Percentiles rank a stretch among this genome's conserved stretches.
These are phyloP conservation scores for Dryas alaskensis DNA, from an alignment of 306 rosid species.

Conservation along the genomic window DNA sequence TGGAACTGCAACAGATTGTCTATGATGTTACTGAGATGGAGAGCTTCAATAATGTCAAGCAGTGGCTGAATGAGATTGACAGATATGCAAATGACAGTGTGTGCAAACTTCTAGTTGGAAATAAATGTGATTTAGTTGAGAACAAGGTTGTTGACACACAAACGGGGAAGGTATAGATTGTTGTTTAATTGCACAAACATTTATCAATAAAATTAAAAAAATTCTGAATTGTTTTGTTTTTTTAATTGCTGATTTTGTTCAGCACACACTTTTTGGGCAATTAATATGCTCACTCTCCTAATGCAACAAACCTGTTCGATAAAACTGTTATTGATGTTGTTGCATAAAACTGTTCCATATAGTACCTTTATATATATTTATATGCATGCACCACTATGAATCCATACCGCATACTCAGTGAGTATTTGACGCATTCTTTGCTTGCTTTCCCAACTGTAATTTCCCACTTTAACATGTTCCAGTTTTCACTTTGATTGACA, in stretches of 20 bases:
- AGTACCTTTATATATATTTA: neutral
- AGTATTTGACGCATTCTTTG: neutral
- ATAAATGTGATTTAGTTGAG: conserved; percentile 81
- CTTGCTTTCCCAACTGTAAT: neutral
- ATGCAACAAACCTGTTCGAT: neutral
- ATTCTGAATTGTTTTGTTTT: neutral
- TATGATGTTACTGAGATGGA: conserved; percentile 96
- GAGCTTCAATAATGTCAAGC: conserved; percentile 96
- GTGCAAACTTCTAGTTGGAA: conserved; percentile 94
- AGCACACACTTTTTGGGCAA: neutral
- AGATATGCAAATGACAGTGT: conserved; percentile 90
- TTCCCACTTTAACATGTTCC: neutral
- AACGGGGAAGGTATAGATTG: conserved; percentile 65
- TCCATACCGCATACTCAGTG: neutral
- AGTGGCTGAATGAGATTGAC: conserved; percentile 93
- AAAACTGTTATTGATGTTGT: neutral
- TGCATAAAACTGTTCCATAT: too few relatives aligned
- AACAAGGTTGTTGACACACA: conserved; percentile 87
- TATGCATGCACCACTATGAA: neutral
- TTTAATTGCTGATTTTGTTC: neutral
- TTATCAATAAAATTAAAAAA: neutral
- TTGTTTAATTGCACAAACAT: neutral
- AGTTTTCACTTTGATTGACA: neutral
- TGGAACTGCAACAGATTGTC: conserved; percentile 69
- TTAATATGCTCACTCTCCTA: neutral